A percentile compares a stretch with the other conserved stretches of the same genome.
phyloP scores from a whole-genome alignment of 1,139 yeast genomes.

The Suhomyces atakaporum region DNA sequence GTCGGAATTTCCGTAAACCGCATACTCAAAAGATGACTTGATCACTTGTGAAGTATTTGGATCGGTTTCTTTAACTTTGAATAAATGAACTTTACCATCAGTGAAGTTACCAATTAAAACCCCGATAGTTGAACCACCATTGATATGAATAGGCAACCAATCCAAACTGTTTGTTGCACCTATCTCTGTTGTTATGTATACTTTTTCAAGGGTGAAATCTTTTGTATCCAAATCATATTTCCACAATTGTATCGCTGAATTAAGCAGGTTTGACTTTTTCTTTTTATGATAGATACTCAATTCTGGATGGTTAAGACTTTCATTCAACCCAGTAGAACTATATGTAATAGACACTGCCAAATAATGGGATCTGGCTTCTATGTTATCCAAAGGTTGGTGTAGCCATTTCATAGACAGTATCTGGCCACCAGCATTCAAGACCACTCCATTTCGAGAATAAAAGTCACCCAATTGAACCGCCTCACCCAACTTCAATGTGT shows the following conservation, averaged over 20 bases:
- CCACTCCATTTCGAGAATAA: constrained; percentile 42
- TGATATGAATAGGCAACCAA: constrained; percentile 47
- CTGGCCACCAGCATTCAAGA: constrained; percentile 56
- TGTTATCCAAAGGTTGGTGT: constrained; percentile 14
- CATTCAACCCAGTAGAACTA: constrained; percentile 28
- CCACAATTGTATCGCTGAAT: constrained; percentile 52
- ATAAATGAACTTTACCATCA: constrained; percentile 62
- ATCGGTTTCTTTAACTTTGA: constrained; percentile 36
- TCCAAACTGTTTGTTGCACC: constrained; percentile 58
- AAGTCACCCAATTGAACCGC: constrained; percentile 12
- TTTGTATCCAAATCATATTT: constrained; percentile 34
- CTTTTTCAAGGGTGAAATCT: constrained; percentile 29
- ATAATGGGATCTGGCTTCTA: constrained; percentile 28
- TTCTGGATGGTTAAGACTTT: constrained; percentile 31
- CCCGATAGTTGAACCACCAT: constrained; percentile 33
- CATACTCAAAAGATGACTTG: constrained; percentile 32
- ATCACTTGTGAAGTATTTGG: constrained; percentile 26
- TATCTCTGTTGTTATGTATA: constrained; percentile 39
- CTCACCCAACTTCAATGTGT: constrained; percentile 11
- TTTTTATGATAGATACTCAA: constrained; percentile 32
- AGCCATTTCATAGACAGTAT: constrained; percentile 61
- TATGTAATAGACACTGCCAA: constrained; percentile 54
- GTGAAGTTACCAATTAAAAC: constrained; percentile 58
- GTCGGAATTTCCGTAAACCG: constrained; percentile 1
- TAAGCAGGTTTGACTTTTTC: constrained; percentile 19